phyloP scores from a whole-genome alignment of 1,139 yeast species.

The Hansenula anomala region DNA sequence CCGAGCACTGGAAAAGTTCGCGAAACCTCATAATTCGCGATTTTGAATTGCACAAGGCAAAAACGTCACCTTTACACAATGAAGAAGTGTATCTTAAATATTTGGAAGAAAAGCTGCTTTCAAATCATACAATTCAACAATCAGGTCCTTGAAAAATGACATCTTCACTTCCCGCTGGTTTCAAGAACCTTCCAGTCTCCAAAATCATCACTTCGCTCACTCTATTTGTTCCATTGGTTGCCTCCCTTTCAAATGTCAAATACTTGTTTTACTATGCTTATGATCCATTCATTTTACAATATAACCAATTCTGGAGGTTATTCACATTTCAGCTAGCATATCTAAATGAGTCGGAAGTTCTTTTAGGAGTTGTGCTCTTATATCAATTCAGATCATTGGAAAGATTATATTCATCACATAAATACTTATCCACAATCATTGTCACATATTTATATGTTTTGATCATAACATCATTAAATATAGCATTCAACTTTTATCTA shows the following conservation, averaged over 20 bases:
- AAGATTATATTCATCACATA: constrained; percentile 58
- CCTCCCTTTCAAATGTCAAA: constrained; percentile 54
- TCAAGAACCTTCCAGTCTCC: constrained; percentile 56
- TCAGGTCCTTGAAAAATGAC: too few relatives aligned
- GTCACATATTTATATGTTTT: constrained; percentile 28
- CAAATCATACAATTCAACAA: too few relatives aligned
- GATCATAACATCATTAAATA: constrained; percentile 27
- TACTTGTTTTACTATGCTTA: constrained; percentile 48
- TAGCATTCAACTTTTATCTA: constrained; percentile 30
- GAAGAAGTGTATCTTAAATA: too few relatives aligned
- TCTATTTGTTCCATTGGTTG: constrained; percentile 42
- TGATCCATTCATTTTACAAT: constrained; percentile 55
- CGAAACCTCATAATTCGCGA: background rate
- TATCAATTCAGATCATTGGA: constrained; percentile 62
- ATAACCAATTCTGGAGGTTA: constrained; percentile 68
- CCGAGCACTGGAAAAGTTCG: background rate
- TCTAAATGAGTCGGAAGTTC: constrained; percentile 62
- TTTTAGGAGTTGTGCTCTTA: constrained; percentile 45
- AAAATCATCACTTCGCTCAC: constrained; percentile 36
- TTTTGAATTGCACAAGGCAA: too few relatives aligned
- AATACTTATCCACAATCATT: constrained; percentile 36
- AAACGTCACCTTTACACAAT: too few relatives aligned
- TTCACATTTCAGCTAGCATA: constrained; percentile 51
- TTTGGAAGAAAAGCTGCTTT: too few relatives aligned
- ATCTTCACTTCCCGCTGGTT: constrained; percentile 47